Conservation (phyloP, 768 basidiomycete species). For the Mycena indigotica region DNA sequence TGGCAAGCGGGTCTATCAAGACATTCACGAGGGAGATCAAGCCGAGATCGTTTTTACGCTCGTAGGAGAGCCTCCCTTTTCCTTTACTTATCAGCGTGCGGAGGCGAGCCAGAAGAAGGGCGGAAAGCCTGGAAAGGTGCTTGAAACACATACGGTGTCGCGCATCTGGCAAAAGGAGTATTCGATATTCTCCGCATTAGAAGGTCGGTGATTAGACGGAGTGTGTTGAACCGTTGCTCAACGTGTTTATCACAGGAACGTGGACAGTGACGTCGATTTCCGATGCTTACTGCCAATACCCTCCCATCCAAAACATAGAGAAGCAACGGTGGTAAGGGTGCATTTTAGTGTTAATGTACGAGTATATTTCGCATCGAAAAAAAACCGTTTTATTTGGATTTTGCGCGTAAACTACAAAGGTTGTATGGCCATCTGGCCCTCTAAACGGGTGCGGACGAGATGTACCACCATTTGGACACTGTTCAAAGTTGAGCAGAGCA, state of each 20-base stretch:
- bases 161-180: slow-evolving; percentile 75
- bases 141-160: slow-evolving; percentile 90
- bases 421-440: no score
- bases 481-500: neutral
- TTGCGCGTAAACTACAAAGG: slow-evolving; percentile 4
- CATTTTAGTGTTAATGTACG: no score
- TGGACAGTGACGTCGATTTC: slow-evolving; percentile 93
- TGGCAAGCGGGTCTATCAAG: slow-evolving; percentile 55
- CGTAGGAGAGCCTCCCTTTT: slow-evolving; percentile 91
- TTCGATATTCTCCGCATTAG: slow-evolving; percentile 88
- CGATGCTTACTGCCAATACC: slow-evolving; percentile 89
- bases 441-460: slow-evolving; percentile 83
- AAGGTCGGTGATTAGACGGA: slow-evolving; percentile 55
- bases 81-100: slow-evolving; percentile 90
- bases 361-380: no score
- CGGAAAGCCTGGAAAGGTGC: slow-evolving; percentile 70
- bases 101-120: slow-evolving; percentile 72
- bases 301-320: slow-evolving; percentile 62
- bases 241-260: slow-evolving; percentile 55
- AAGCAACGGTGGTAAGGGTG: slow-evolving; percentile 40
- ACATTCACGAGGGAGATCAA: slow-evolving; percentile 62
- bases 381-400: slow-evolving; percentile 18
- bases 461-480: slow-evolving; percentile 96
- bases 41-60: slow-evolving; percentile 92
- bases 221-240: neutral